These are phyloP conservation scores for Trichoderma gracile DNA, from an alignment of 2,329 filamentous ascomycete species.

Conservation along the genomic window DNA sequence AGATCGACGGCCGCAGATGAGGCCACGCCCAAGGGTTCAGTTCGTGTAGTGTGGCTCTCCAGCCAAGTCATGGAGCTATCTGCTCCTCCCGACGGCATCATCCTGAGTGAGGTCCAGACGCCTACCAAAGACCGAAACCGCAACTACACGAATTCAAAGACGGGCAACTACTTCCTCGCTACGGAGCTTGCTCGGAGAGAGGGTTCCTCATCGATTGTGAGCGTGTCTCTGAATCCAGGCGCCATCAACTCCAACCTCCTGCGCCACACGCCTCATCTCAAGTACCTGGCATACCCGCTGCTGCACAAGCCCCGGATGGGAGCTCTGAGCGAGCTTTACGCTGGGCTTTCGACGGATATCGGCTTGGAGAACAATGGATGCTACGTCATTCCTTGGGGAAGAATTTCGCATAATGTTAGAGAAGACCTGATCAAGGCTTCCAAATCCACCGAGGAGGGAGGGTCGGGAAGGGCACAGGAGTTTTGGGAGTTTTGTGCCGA, in stretches of 20 bases:
- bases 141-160: slow-evolving; percentile 41
- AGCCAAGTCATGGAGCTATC: slow-evolving; percentile 31
- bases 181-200: slow-evolving; percentile 36
- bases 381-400: slow-evolving; percentile 37
- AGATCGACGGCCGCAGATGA: slow-evolving; percentile 11
- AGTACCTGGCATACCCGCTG: slow-evolving; percentile 32
- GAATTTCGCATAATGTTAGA: slow-evolving; percentile 29
- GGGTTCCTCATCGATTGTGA: slow-evolving; percentile 33
- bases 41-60: slow-evolving; percentile 36
- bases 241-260: slow-evolving; percentile 36
- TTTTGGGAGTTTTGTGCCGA: slow-evolving; percentile 38
- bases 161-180: slow-evolving; percentile 39
- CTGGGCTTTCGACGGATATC: slow-evolving; percentile 43
- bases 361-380: slow-evolving; percentile 35
- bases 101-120: slow-evolving; percentile 32
- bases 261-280: slow-evolving; percentile 26
- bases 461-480: slow-evolving; percentile 32
- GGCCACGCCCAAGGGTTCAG: slow-evolving; percentile 27
- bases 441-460: slow-evolving; percentile 32
- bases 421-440: slow-evolving; percentile 36
- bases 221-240: slow-evolving; percentile 40
- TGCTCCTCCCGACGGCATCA: slow-evolving; percentile 34
- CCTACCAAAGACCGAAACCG: slow-evolving; percentile 28
- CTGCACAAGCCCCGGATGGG: slow-evolving; percentile 38
- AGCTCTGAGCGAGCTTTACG: slow-evolving; percentile 46